phyloP scores from a whole-genome alignment of 768 basidiomycete species.

The Rhodotorula sphaerocarpa region DNA sequence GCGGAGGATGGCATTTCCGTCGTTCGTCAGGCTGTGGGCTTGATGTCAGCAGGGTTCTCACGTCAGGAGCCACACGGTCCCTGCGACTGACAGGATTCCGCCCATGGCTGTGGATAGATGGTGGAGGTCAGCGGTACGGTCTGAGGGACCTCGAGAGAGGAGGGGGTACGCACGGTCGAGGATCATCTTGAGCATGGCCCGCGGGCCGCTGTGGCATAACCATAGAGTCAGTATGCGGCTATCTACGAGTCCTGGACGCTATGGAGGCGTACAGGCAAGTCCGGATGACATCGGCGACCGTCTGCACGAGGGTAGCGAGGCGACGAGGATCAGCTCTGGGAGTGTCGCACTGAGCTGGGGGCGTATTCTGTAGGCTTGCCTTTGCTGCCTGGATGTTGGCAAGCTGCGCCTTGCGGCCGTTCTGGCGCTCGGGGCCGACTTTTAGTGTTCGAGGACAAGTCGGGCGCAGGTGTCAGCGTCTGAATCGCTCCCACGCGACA shows the following conservation, averaged over 20 bases:
- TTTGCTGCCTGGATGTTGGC: conserved; percentile 97
- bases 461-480: not conserved
- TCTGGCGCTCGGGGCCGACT: conserved; percentile 21
- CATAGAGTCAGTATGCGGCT: not conserved
- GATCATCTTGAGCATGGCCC: conserved; percentile 99
- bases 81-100: conserved; percentile 92
- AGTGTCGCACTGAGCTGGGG: rapidly evolving
- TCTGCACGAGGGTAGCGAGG: conserved; percentile 53
- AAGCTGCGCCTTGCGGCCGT: conserved; percentile 84
- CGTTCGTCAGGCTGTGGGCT: conserved; percentile 80
- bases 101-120: conserved; percentile 58
- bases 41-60: no score
- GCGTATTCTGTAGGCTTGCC: conserved; percentile 48
- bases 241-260: not conserved
- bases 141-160: not conserved
- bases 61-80: conserved; percentile 37
- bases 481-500: no score
- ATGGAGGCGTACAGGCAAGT: conserved; percentile 58
- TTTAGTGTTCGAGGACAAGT: not conserved
- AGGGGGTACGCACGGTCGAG: conserved; percentile 51
- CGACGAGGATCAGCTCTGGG: not conserved
- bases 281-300: conserved; percentile 93
- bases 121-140: not conserved
- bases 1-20: conserved; percentile 95
- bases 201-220: conserved; percentile 51